Base-by-base conservation (phyloP, 73 alveolate genomes). In the Paramecium sexaurelia region DNA sequence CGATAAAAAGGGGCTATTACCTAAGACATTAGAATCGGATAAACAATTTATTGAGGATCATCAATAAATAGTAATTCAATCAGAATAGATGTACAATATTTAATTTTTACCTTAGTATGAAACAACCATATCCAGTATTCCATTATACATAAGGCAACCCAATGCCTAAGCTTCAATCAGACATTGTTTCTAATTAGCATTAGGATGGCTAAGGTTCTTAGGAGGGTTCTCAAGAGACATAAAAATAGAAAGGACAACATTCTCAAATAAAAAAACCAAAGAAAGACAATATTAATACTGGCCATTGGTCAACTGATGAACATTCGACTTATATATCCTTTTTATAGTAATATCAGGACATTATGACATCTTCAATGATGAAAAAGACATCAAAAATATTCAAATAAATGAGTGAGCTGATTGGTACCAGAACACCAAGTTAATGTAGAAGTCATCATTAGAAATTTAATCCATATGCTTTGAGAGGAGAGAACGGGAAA, bases 311-410 rank as follows among this genome's bases (percentile, higher is more conserved):
- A 32, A 78, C 75, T 13, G 90, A 78, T 24, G 90, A 78, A 78
- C 90, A 78, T 78, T 9, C 43, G 8, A 78, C 90, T 9, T 78
- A 78, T 22, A 78, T 78, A 17, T 29, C 45, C 19, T 78, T 78
- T 78, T 61, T 78, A 24, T 26, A 78, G 55, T 26, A 78, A 43
- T 78, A 78, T 43, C 75, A 78, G 32, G 71, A 39, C 41, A 78
- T 78, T 5, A 78, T 78, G 90, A 78, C 90, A 22, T 78, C 90
- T 9, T 78, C 90, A 8, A 78, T 78, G 90, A 78, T 78, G 90
- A 78, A 78, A 27, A 78, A 78, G 27, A 78, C 90, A 78, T 78
- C 90, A 20, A 78, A 78, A 45, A 78, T 78, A 78, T 78, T 78
- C 55, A 78, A 78, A 78, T 45, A 78, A 43, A 78, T 78, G 90